Conservation (phyloP, 1,139 yeast species). For the Saccharomyces hybrid region DNA sequence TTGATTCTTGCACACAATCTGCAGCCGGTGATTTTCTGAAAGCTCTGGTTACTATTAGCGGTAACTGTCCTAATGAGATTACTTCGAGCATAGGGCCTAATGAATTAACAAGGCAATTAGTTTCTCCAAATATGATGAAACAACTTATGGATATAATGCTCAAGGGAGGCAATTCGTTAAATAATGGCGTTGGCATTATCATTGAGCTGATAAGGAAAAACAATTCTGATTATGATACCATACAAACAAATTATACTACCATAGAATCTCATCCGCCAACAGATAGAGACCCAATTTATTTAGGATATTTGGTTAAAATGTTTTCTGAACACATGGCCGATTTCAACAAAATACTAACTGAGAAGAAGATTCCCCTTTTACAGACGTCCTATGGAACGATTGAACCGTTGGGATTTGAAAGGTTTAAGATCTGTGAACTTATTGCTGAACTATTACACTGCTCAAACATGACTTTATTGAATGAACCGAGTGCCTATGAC, state of each 20-base stretch:
- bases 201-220: slow-evolving; percentile 93
- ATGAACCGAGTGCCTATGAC: slow-evolving; percentile 74
- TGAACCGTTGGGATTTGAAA: slow-evolving; percentile 92
- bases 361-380: slow-evolving; percentile 36
- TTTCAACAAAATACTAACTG: slow-evolving; percentile 51
- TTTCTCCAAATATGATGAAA: slow-evolving; percentile 60
- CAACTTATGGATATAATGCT: slow-evolving; percentile 76
- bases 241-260: slow-evolving; percentile 81
- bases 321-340: slow-evolving; percentile 71
- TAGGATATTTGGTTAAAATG: slow-evolving; percentile 77
- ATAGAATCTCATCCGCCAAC: slow-evolving; percentile 91
- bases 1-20: slow-evolving; percentile 62
- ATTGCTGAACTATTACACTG: slow-evolving; percentile 94
- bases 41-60: slow-evolving; percentile 88
- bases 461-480: slow-evolving; percentile 88
- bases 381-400: slow-evolving; percentile 67
- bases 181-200: slow-evolving; percentile 93
- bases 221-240: slow-evolving; percentile 89
- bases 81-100: slow-evolving; percentile 94
- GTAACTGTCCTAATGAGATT: slow-evolving; percentile 65
- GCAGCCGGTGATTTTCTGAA: slow-evolving; percentile 94
- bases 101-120: slow-evolving; percentile 85
- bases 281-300: slow-evolving; percentile 88
- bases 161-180: slow-evolving; percentile 82
- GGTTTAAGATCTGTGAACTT: slow-evolving; percentile 91